Conservation (phyloP, 208 protist genomes). For the Acanthamoeba castellanii region DNA sequence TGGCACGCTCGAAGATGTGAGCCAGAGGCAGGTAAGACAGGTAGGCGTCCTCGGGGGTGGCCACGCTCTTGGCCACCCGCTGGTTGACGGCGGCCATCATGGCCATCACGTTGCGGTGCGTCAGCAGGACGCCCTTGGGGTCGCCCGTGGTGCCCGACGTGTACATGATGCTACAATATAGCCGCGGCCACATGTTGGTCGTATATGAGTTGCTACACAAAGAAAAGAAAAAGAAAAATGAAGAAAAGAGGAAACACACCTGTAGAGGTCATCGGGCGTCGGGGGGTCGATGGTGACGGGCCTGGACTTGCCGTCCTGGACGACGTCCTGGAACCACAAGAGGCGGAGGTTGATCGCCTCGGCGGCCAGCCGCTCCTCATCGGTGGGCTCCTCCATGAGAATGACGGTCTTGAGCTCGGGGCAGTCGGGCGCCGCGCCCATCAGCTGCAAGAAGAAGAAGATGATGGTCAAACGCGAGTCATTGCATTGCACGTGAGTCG, state of each 20-base stretch:
- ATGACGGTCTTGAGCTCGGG: conserved; percentile 16
- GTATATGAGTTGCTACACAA: neutral
- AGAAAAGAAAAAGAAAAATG: neutral
- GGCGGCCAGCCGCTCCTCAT: neutral
- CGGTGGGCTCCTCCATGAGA: conserved; percentile 32
- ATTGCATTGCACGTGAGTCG: neutral
- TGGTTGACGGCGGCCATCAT: conserved; percentile 75
- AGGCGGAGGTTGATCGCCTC: neutral
- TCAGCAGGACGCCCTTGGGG: conserved; percentile 87
- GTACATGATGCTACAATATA: conserved; percentile 80
- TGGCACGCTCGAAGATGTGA: conserved; percentile 90
- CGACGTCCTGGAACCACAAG: conserved; percentile 17
- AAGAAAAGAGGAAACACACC: neutral
- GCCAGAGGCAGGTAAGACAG: conserved; percentile 91
- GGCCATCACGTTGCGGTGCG: conserved; percentile 83
- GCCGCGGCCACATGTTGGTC: too few species aligned
- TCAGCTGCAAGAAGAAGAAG: neutral
- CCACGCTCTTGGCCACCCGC: conserved; percentile 7
- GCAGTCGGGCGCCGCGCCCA: conserved; percentile 18
- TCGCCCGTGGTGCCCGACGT: conserved; percentile 88
- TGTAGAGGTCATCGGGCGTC: conserved; percentile 21
- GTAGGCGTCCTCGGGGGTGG: conserved; percentile 82
- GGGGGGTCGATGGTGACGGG: conserved; percentile 18
- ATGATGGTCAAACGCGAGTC: neutral
- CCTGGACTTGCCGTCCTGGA: conserved; percentile 18